Base-by-base conservation (phyloP, 1,139 yeast genomes). In the Ogataea hybrid region DNA sequence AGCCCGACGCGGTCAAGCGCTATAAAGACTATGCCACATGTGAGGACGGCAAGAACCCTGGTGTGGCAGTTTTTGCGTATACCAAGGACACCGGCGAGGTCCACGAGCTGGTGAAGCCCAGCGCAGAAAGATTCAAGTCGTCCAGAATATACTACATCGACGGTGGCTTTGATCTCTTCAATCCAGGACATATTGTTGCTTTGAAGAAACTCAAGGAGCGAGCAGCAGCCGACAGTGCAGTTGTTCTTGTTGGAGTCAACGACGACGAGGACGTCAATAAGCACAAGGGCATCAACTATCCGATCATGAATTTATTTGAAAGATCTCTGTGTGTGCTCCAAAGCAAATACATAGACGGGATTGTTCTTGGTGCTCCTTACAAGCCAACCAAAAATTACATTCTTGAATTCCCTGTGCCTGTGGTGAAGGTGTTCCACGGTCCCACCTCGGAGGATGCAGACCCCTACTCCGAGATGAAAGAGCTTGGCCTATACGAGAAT, bases 91-190 rank as follows among this genome's bases (percentile, higher is more conserved):
- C 51, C 5, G 48, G 47, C 1, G 42, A 47, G 4, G 46, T 74
- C 8, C 56, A 61, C n/a, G 56, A 59, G 25, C 46, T 75, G 5
- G 72, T 76, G 1, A 54, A 59, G 21, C 75, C 77, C 3, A 61
- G 67, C 2, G 38, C 16, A 41, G 28, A 16, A 23, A 14, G 40
- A 3, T 53, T 48, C 12, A 37, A 46, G 44, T 8, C 30, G 5
- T 50, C 49, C 48, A 30, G 36, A 25, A 64, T 77, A 10, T 73
- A 69, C 43, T 87, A 84, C 56, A 74, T 86, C 8, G 89, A 84
- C 54, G 97, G 97, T 16, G 86, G 86, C 1, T 92, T 89, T 67
- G 98, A 92, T 63, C 70, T 92, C 48, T 89, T 92, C 65, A 90
- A 89, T 60, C 90, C 96, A 22, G 97, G 96, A 14, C 97, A 92